phyloP scores from a whole-genome alignment of 371 early-diverging fungal species.

The Syncephalastrum monosporum region DNA sequence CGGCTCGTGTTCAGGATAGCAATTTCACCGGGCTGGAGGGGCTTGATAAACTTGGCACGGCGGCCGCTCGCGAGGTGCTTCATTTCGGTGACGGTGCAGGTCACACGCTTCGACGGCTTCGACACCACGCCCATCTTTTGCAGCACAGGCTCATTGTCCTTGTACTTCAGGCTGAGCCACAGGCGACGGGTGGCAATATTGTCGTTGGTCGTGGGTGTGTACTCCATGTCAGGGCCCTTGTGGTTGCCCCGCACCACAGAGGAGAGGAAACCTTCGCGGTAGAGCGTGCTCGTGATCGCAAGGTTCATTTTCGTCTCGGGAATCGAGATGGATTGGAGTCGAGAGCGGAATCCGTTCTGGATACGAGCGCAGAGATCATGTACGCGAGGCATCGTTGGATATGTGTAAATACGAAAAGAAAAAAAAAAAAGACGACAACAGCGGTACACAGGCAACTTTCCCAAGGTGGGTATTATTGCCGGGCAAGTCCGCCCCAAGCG shows the following conservation, averaged over 20 bases:
- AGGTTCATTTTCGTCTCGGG: constrained; percentile 91
- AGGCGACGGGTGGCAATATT: constrained; percentile 87
- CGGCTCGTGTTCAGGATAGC: constrained; percentile 84
- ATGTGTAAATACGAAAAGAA: no score
- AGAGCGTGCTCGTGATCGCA: constrained; percentile 82
- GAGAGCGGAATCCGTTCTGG: constrained; percentile 86
- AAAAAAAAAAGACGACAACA: no score
- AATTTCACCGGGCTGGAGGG: constrained; percentile 88
- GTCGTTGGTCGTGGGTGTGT: constrained; percentile 77
- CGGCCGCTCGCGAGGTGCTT: constrained; percentile 70
- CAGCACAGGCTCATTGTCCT: constrained; percentile 81
- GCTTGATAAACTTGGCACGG: constrained; percentile 74
- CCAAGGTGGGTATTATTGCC: no score
- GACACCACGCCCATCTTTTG: constrained; percentile 70
- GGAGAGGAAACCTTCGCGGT: constrained; percentile 90
- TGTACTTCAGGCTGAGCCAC: constrained; percentile 94
- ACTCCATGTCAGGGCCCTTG: constrained; percentile 64
- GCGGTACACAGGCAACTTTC: no score
- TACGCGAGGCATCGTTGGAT: constrained; percentile 69
- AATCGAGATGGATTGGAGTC: constrained; percentile 80
- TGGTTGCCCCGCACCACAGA: constrained; percentile 80
- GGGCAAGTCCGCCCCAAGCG: no score
- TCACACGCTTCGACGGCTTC: constrained; percentile 82
- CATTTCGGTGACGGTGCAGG: constrained; percentile 78
- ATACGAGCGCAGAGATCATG: constrained; percentile 92